These are phyloP conservation scores for Amesomyces nigricolor DNA, from an alignment of 2,329 filamentous ascomycete species.

Conservation along the genomic window DNA sequence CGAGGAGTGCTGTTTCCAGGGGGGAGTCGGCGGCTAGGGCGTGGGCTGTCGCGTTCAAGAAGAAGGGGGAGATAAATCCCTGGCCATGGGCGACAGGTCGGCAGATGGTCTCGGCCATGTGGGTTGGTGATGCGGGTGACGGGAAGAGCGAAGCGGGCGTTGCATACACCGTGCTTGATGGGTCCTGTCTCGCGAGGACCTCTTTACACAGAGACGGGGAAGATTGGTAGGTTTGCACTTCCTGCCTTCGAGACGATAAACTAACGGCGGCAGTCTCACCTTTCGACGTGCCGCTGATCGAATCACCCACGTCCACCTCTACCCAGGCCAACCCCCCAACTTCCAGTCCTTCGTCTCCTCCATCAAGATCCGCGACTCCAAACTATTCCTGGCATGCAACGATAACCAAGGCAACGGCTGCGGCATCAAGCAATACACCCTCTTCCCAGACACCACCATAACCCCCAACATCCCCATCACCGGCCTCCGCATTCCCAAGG, in stretches of 20 bases:
- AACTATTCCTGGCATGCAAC: neutral
- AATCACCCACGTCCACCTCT: constrained; percentile 7
- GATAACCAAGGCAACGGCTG: neutral
- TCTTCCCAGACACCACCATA: neutral
- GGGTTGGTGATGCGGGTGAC: constrained; percentile 18
- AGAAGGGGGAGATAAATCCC: constrained; percentile 38
- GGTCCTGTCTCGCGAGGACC: constrained; percentile 33
- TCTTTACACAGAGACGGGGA: constrained; percentile 41
- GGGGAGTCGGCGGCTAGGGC: neutral
- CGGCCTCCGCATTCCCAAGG: neutral
- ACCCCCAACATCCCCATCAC: neutral
- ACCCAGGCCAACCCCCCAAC: neutral
- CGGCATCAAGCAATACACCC: constrained; percentile 17
- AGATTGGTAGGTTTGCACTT: constrained; percentile 32
- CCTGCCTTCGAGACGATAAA: too few species aligned
- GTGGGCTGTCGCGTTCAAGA: constrained; percentile 35
- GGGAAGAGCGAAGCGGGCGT: constrained; percentile 22
- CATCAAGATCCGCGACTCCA: constrained; percentile 42
- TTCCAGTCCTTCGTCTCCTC: constrained; percentile 36
- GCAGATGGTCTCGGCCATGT: constrained; percentile 1
- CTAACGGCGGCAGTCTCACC: constrained; percentile 14
- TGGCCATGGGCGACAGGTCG: constrained; percentile 20
- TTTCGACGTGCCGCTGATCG: constrained; percentile 1
- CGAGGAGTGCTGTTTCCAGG: neutral
- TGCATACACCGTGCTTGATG: constrained; percentile 31